Percentiles rank a stretch among this genome's conserved stretches.
These are phyloP conservation scores for Magnaporthales sp. DNA, from an alignment of 2,329 filamentous ascomycete species.

Conservation along the genomic window DNA sequence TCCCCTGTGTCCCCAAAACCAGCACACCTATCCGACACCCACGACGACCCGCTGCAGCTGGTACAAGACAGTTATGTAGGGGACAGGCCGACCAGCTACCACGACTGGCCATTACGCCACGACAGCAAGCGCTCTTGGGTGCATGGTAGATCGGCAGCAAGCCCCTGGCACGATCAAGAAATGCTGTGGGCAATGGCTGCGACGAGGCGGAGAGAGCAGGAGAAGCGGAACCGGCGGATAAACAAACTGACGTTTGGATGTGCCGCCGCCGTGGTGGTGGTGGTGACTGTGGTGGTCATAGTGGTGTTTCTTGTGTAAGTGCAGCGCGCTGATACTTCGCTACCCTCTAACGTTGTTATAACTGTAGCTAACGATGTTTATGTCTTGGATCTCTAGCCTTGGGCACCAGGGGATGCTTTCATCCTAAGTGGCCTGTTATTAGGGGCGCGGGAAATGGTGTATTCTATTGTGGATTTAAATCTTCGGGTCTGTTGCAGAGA, in stretches of 20 bases:
- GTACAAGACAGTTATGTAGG: not conserved
- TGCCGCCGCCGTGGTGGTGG: not conserved
- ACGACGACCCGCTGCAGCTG: not conserved
- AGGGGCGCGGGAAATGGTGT: too few species aligned
- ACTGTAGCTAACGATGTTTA: not conserved
- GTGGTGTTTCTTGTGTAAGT: slow-evolving; percentile 1
- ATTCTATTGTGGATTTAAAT: too few species aligned
- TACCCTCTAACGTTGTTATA: not conserved
- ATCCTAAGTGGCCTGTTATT: not conserved
- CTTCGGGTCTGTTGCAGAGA: too few species aligned
- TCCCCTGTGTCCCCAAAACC: not conserved
- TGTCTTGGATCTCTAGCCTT: not conserved
- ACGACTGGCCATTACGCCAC: not conserved
- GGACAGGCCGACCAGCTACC: not conserved
- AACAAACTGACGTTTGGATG: not conserved
- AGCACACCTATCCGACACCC: not conserved
- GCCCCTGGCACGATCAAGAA: not conserved
- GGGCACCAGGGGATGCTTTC: not conserved
- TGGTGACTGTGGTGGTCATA: not conserved
- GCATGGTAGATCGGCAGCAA: not conserved
- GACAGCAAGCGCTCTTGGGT: not conserved
- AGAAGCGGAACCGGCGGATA: not conserved
- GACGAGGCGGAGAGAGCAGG: not conserved
- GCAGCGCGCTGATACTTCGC: not conserved
- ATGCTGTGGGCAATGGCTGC: not conserved